Percentiles rank a stretch among this genome's conserved stretches.
Conservation (phyloP, 345 rosid species). For the Rhizophora mangle region DNA sequence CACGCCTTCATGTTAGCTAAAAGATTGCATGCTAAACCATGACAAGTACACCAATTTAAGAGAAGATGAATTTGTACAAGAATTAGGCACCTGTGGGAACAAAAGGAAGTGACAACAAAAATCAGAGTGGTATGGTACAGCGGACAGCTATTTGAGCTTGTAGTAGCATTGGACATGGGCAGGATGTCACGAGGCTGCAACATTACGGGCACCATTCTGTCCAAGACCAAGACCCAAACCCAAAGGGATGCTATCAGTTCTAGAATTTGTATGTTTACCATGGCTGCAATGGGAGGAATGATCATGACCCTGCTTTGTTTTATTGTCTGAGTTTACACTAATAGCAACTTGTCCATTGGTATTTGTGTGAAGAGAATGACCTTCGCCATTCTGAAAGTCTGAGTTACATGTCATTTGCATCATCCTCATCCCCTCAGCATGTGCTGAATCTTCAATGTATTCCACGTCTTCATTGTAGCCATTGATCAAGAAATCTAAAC, state of each 20-base stretch:
- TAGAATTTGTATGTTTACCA: conserved; percentile 33
- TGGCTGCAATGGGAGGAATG: conserved; percentile 64
- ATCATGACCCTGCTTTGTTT: conserved; percentile 37
- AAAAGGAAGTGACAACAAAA: no score
- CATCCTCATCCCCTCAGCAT: conserved; percentile 74
- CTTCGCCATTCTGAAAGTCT: conserved; percentile 42
- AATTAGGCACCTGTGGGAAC: no score
- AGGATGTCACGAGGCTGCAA: conserved; percentile 13
- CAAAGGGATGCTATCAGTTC: conserved; percentile 45
- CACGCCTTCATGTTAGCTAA: no score
- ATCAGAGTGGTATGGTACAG: conserved; percentile 16
- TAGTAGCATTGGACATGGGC: neutral
- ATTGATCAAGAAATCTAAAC: conserved; percentile 77
- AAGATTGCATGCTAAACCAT: no score
- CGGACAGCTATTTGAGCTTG: neutral
- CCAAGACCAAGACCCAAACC: conserved; percentile 80
- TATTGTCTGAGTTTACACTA: conserved; percentile 38
- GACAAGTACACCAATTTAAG: no score
- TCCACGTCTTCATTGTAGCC: conserved; percentile 86
- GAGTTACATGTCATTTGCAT: conserved; percentile 59
- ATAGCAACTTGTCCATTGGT: conserved; percentile 65
- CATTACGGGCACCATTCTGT: conserved; percentile 38
- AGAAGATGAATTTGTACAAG: no score
- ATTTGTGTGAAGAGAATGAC: conserved; percentile 39
- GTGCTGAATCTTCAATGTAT: conserved; percentile 41